phyloP scores from a whole-genome alignment of 2,329 filamentous ascomycete species.

The Cordyceps sp. region DNA sequence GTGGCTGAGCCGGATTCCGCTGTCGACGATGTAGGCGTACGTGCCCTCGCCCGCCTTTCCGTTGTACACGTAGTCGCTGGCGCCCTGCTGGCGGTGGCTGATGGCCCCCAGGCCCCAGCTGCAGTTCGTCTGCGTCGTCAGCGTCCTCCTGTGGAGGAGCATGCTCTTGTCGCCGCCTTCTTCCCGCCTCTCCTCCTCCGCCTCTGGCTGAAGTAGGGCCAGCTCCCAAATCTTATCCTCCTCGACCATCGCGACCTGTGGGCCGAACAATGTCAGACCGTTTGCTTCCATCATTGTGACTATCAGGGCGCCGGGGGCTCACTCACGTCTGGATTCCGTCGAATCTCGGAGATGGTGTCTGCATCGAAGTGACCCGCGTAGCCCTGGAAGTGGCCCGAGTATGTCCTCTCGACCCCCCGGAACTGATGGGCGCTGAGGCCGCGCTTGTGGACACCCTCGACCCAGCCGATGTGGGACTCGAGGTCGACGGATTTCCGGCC shows the following conservation, averaged over 20 bases:
- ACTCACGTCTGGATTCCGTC: conserved; percentile 23
- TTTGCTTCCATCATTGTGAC: not conserved
- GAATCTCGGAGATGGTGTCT: conserved; percentile 22
- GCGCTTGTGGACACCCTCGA: conserved; percentile 36
- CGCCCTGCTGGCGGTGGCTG: conserved; percentile 12
- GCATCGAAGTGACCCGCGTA: conserved; percentile 27
- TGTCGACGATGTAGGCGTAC: conserved; percentile 46
- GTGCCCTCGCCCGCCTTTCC: conserved; percentile 29
- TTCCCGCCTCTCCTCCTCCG: conserved; percentile 2
- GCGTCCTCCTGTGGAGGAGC: conserved; percentile 8
- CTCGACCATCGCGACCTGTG: conserved; percentile 14
- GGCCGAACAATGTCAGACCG: not conserved
- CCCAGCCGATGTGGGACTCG: conserved; percentile 27
- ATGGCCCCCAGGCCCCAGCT: conserved; percentile 17
- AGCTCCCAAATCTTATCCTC: conserved; percentile 13
- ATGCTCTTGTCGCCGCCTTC: not conserved
- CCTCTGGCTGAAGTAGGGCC: conserved; percentile 7
- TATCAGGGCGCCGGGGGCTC: not conserved
- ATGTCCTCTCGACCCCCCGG: conserved; percentile 15
- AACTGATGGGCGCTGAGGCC: conserved; percentile 30
- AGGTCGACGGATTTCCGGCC: conserved; percentile 26
- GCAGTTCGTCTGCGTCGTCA: conserved; percentile 13
- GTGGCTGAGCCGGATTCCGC: conserved; percentile 39
- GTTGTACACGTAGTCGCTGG: conserved; percentile 30
- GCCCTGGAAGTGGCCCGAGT: conserved; percentile 17